Evolutionary conservation across 169 alveolate species (phyloP).

Genomic region (Eimeria sp.): DNA sequence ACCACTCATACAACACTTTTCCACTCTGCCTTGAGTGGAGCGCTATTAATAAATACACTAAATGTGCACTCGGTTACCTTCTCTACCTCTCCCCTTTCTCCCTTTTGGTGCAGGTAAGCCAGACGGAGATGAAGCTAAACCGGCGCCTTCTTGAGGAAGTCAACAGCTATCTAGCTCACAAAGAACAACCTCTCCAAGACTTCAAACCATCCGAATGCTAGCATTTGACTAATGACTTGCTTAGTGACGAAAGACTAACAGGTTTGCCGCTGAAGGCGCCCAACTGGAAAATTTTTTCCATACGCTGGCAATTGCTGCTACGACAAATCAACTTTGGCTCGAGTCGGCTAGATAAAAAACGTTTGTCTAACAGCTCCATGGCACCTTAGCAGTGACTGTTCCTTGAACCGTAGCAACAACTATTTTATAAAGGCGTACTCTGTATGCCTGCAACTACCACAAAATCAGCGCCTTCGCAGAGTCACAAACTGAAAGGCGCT

Average conservation of each 20-base stretch:
- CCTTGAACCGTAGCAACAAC: background rate
- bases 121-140: constrained; percentile 73
- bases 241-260: background rate
- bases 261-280: background rate
- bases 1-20: background rate
- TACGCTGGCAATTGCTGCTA: background rate
- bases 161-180: constrained; percentile 32
- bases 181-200: background rate
- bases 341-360: background rate
- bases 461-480: background rate
- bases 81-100: background rate
- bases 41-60: background rate
- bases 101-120: constrained; percentile 25
- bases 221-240: background rate
- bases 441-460: background rate
- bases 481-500: background rate
- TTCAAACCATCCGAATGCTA: background rate
- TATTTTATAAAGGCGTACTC: background rate
- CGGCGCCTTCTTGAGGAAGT: constrained; percentile 73
- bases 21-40: background rate
- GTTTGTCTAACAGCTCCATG: background rate
- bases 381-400: background rate
- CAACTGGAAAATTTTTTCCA: background rate
- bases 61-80: background rate
- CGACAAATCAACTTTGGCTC: background rate